Conservation (phyloP, 306 rosid genomes). For the Quercus engelmannii region DNA sequence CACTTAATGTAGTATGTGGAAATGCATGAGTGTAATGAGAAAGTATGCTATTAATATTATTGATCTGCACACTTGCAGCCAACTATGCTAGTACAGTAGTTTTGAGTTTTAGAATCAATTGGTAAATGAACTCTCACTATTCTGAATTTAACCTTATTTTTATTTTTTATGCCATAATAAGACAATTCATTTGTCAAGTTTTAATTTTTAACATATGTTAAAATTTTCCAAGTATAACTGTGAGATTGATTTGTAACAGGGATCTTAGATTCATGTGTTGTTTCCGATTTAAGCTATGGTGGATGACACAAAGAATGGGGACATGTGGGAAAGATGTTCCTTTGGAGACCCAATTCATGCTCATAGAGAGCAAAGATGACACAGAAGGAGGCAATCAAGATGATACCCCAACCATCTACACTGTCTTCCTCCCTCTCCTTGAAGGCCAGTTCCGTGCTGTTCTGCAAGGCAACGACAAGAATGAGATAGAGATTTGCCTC, state of each 20-base stretch:
- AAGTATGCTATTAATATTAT: neutral
- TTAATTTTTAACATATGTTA: neutral
- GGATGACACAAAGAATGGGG: conserved; percentile 99
- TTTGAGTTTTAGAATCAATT: neutral
- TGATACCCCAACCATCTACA: conserved; percentile 61
- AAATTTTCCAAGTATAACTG: neutral
- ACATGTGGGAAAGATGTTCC: conserved; percentile 83
- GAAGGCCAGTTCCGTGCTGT: conserved; percentile 92
- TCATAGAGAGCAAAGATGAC: conserved; percentile 69
- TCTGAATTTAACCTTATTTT: neutral
- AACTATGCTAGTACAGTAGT: neutral
- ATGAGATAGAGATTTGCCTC: conserved; percentile 79
- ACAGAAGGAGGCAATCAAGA: conserved; percentile 37
- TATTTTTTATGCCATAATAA: neutral
- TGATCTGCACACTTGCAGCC: neutral
- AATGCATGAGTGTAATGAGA: neutral
- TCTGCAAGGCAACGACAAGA: conserved; percentile 85
- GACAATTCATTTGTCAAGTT: neutral
- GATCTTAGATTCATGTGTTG: conserved; percentile 80
- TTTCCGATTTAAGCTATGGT: conserved; percentile 96
- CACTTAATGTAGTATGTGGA: neutral
- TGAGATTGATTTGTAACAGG: conserved; percentile 28
- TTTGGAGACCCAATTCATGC: conserved; percentile 91
- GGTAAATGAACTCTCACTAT: neutral
- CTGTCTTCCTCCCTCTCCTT: conserved; percentile 87